These are phyloP conservation scores for Acrocalymma vagum DNA, from an alignment of 2,329 filamentous ascomycete genomes.

Conservation along the genomic window DNA sequence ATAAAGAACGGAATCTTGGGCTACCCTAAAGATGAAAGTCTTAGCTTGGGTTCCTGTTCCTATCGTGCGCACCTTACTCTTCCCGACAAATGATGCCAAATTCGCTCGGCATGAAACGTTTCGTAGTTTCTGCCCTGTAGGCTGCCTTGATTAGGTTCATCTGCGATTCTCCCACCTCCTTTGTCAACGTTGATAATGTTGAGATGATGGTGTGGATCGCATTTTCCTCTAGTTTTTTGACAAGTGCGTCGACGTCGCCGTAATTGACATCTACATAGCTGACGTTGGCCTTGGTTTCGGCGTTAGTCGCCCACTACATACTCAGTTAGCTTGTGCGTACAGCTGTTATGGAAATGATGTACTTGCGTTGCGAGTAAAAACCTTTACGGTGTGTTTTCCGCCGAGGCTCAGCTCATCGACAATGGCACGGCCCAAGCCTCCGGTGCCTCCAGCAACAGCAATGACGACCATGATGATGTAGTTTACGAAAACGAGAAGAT, in stretches of 20 bases:
- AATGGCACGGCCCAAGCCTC: conserved; percentile 25
- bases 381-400: conserved; percentile 50
- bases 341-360: too few species aligned
- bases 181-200: conserved; percentile 7
- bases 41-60: too few species aligned
- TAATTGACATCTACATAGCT: conserved; percentile 19
- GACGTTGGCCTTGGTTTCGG: too few species aligned
- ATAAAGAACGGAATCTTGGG: too few species aligned
- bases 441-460: conserved; percentile 28
- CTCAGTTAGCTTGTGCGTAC: neutral
- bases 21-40: too few species aligned
- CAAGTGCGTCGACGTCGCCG: conserved; percentile 6
- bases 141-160: conserved; percentile 18
- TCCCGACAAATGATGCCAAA: conserved; percentile 17
- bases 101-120: conserved; percentile 23
- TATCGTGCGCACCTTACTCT: too few species aligned
- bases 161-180: conserved; percentile 12
- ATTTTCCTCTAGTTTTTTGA: conserved; percentile 11
- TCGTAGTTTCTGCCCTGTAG: conserved; percentile 13
- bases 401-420: conserved; percentile 23
- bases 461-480: conserved; percentile 50
- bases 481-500: too few species aligned
- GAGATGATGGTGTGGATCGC: conserved; percentile 20
- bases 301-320: too few species aligned
- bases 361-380: conserved; percentile 55